Conservation (phyloP, 2,329 filamentous ascomycete species). For the Paramyrothecium sp. region DNA sequence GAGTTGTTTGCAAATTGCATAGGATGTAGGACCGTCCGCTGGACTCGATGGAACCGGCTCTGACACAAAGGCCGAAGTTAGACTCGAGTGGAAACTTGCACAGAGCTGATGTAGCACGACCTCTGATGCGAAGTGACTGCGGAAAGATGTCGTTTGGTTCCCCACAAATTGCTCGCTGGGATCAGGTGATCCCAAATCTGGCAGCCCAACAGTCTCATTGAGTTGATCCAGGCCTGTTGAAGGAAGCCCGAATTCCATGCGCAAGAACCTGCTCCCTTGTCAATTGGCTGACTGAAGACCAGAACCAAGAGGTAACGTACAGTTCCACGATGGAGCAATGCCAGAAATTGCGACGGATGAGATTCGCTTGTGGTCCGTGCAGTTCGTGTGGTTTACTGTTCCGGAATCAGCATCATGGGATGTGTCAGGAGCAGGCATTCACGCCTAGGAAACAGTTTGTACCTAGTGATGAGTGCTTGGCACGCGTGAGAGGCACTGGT, state of each 20-base stretch:
- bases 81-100: constrained; percentile 47
- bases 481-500: constrained; percentile 56
- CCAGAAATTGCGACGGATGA: constrained; percentile 22
- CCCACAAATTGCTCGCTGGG: constrained; percentile 44
- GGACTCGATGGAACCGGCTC: constrained; percentile 8
- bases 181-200: constrained; percentile 48
- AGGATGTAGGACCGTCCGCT: background rate
- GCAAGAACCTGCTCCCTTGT: constrained; percentile 39
- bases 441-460: constrained; percentile 2
- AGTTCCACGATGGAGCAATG: constrained; percentile 24
- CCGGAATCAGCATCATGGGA: background rate
- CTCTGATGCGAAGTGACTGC: constrained; percentile 59
- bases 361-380: constrained; percentile 19
- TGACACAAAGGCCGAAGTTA: constrained; percentile 32
- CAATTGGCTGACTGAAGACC: constrained; percentile 9
- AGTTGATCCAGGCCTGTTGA: constrained; percentile 52
- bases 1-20: constrained; percentile 46
- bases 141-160: constrained; percentile 51
- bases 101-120: constrained; percentile 55
- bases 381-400: constrained; percentile 19
- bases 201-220: constrained; percentile 53
- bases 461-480: constrained; percentile 56
- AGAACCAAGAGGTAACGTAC: constrained; percentile 7
- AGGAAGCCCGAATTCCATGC: constrained; percentile 58
- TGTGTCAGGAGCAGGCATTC: background rate